Base-by-base conservation (phyloP, 1,284 basidiomycete species). In the Lentinula novae-zelandiae region DNA sequence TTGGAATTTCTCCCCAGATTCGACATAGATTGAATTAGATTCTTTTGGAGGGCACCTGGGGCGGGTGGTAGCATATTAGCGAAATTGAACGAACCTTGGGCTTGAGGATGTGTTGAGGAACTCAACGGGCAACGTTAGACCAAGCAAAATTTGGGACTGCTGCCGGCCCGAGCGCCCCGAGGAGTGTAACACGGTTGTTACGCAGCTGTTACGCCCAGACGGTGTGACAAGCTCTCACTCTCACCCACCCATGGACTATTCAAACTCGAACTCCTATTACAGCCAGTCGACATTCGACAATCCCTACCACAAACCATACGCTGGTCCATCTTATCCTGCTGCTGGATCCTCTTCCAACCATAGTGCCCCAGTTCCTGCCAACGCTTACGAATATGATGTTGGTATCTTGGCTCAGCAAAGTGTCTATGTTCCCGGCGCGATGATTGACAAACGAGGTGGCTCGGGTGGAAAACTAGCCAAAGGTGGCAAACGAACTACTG, bases 401-500 rank as follows among this genome's bases (percentile, higher is more conserved):
- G 90, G 90, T 22, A 92, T 92, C 61, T 80, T 93, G 50, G 91
- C 91, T 5, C 91, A 93, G 70, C 91, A 93, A 72, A 92, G 89
- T 72, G 91, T 92, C 50, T 93, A 93, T 72, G 92, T 93, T 34
- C 91, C 91, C 15, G 92, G 92, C 20, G 91, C 92, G 15, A 90
- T 90, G 83, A 89, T 91, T 54, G 91, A 92, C 68, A 93, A 92
- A 71, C 84, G 88, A 53, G 90, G 91, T 38, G 91, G 90, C 27
- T 83, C 91, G 3, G 91, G 92, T 59, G 90, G 90, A 1, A 93
- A 92, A 71, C 77, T 91, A 54, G 89, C 90, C 0, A 94, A 93
- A 72, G 93, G 94, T 59, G 93, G 95, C 53, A 97, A 96, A 75
- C 81, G 97, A 53, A 90, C 89, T 55, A 99, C 97, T 3, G 97